Evolutionary conservation across 2,329 filamentous ascomycete species (phyloP), one percentile per base, ranked within the genome.

Genomic region (Aspergillus sclerotialis): DNA sequence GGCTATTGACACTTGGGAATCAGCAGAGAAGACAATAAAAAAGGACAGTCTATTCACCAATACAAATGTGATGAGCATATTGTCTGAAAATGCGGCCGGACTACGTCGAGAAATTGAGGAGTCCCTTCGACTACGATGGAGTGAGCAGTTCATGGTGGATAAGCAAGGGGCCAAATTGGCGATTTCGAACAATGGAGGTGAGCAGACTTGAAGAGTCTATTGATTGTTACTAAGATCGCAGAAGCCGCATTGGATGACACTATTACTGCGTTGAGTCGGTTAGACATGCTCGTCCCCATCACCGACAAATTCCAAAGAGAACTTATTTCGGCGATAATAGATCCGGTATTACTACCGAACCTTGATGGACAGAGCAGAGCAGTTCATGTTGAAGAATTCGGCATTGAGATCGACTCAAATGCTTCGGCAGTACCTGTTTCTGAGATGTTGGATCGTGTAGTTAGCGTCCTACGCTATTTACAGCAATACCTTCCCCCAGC

Each of bases 51-150:
- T 57, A 14, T 54, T 59, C 15, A 45, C 42, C 26, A 58, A 59
- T 38, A 60, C 52, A n/a, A 60, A 56, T 44, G 53, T 66, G 21
- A 51, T 57, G 44, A 45, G 72, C 36, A 64, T 93, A 15, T 63
- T 94, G 4, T 72, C 80, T 41, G 60, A 76, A 28, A 75, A 81
- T 42, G 73, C 76, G 2, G 76, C 77, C 16, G 76, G 80, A 48
- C 65, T 94, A 37, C 80, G 80, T 42, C 70, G 73, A 2, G 70
- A 75, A 13, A 73, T 92, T 14, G 73, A 79, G 37, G 75, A 82
- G 26, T 75, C 76, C 7, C 72, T 92, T 25, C 73, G 76, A 28
- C 68, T 70, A 35, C 72, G 80, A n/a, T 95, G 88, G 86, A 74
- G 75, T 38, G 66, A 71, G 0, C 65, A 90, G 28, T 65, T 94